Conservation (phyloP, 768 basidiomycete genomes). For the Ramaria rubella region DNA sequence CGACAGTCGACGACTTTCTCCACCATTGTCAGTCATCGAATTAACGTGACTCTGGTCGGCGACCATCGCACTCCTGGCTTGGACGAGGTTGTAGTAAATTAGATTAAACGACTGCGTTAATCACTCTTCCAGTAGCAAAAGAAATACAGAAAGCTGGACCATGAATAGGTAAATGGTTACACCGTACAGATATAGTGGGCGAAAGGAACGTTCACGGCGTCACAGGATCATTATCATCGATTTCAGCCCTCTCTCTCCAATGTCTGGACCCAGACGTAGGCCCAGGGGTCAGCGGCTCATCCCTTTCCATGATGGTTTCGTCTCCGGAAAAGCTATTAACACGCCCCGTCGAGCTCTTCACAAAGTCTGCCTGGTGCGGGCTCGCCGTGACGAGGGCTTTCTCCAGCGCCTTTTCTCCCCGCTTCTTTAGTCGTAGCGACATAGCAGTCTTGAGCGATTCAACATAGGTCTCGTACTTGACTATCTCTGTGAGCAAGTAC, state of each 20-base stretch:
- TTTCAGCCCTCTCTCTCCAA: not conserved
- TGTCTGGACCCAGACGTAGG: not conserved
- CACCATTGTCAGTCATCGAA: too few species aligned
- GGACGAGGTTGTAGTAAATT: too few species aligned
- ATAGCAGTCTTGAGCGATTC: slow-evolving; percentile 83
- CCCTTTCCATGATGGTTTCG: slow-evolving; percentile 39
- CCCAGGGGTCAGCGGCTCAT: slow-evolving; percentile 32
- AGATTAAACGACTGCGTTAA: too few species aligned
- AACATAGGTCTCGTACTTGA: slow-evolving; percentile 94
- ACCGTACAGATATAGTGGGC: not conserved
- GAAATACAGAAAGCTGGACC: not conserved
- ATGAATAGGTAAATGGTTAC: not conserved
- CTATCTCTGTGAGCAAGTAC: slow-evolving; percentile 83
- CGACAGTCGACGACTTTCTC: too few species aligned
- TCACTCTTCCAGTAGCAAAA: not conserved
- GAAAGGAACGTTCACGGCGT: not conserved
- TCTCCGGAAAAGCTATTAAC: not conserved
- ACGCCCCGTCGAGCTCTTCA: not conserved
- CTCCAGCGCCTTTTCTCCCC: slow-evolving; percentile 81
- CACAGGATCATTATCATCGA: not conserved
- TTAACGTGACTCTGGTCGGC: too few species aligned
- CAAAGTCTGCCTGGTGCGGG: slow-evolving; percentile 26
- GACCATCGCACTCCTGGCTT: too few species aligned
- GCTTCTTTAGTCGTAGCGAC: slow-evolving; percentile 76
- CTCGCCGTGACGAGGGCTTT: slow-evolving; percentile 38